Evolutionary conservation across 2,329 filamentous ascomycete genomes (phyloP).

Genomic region (Apiospora aurea): DNA sequence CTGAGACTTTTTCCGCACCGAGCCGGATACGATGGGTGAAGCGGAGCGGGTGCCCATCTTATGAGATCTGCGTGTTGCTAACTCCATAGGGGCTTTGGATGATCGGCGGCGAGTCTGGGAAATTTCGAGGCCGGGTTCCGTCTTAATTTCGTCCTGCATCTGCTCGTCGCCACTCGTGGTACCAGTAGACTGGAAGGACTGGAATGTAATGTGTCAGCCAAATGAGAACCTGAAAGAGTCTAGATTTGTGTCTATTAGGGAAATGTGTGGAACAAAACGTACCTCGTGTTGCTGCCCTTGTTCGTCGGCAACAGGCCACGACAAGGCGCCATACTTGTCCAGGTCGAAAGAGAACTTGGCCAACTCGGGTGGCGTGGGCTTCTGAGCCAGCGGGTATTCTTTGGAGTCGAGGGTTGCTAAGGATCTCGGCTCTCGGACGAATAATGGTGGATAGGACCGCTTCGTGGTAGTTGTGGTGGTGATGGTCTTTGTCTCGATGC

Average conservation of each 20-base stretch:
- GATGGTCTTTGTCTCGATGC: constrained; percentile 74
- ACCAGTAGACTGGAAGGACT: constrained; percentile 37
- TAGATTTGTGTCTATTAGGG: neutral
- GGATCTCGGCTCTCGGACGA: constrained; percentile 75
- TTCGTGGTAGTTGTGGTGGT: constrained; percentile 94
- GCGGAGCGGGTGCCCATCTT: constrained; percentile 42
- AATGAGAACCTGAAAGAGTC: constrained; percentile 17
- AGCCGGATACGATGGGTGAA: constrained; percentile 43
- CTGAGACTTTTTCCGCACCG: constrained; percentile 41
- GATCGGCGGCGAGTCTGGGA: constrained; percentile 38
- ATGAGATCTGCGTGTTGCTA: constrained; percentile 41
- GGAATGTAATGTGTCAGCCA: constrained; percentile 27
- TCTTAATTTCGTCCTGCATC: constrained; percentile 38
- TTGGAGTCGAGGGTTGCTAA: constrained; percentile 81
- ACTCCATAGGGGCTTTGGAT: constrained; percentile 37
- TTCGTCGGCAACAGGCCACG: constrained; percentile 40
- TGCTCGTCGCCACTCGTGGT: constrained; percentile 33
- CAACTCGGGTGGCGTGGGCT: constrained; percentile 81
- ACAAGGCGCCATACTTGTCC: constrained; percentile 64
- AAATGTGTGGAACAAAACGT: constrained; percentile 27
- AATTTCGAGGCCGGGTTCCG: constrained; percentile 42
- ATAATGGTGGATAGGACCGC: constrained; percentile 82
- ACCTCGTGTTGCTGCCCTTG: constrained; percentile 32
- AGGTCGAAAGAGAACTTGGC: constrained; percentile 77
- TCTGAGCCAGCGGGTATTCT: constrained; percentile 85